Evolutionary conservation across 78 protist species (phyloP).

Genomic region (Guillardia theta): DNA sequence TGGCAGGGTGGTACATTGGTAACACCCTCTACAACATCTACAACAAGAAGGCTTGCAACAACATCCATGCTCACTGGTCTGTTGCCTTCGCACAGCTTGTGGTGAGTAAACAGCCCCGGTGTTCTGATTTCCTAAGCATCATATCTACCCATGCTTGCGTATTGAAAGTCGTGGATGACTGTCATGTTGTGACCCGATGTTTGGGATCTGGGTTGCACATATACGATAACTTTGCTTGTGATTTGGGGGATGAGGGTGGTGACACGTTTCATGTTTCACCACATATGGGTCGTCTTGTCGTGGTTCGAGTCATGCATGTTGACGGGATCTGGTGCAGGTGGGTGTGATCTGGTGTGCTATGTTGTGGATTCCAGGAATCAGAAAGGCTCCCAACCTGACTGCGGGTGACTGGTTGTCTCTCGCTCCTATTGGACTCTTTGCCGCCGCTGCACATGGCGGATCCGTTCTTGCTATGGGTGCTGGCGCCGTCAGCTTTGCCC

Average conservation of each 20-base stretch:
- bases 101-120: neutral
- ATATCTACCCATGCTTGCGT: too few relatives aligned
- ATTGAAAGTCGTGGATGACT: too few relatives aligned
- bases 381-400: neutral
- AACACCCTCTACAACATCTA: conserved; percentile 2
- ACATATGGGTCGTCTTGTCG: too few relatives aligned
- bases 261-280: neutral
- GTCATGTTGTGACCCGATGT: too few relatives aligned
- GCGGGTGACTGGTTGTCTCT: neutral
- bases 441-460: neutral
- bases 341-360: neutral
- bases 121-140: too few relatives aligned
- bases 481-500: neutral
- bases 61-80: conserved; percentile 2
- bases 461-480: neutral
- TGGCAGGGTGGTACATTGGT: neutral
- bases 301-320: too few relatives aligned
- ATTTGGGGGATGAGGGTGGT: neutral
- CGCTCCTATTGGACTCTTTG: neutral
- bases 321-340: too few relatives aligned
- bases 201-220: too few relatives aligned
- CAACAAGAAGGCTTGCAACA: neutral
- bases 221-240: too few relatives aligned
- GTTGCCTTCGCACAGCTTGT: conserved; percentile 7
- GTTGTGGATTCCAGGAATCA: neutral